Conservation (phyloP, 768 basidiomycete genomes). For the Lentinula sp. region DNA sequence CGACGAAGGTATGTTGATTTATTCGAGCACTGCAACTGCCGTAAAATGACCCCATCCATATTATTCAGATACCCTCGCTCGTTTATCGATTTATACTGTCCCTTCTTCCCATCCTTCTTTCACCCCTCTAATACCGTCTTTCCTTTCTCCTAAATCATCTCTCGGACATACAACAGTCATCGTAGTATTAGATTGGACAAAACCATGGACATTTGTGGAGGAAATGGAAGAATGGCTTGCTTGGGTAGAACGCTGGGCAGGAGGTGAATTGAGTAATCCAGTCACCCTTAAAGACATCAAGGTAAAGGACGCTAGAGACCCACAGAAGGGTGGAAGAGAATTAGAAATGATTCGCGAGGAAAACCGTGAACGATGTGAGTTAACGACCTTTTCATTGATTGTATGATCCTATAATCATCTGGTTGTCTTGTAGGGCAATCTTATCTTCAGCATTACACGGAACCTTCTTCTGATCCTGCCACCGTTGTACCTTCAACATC, state of each 20-base stretch:
- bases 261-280: constrained; percentile 23
- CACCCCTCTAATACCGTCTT: constrained; percentile 67
- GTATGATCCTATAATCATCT: constrained; percentile 2
- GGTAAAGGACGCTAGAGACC: background rate
- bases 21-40: background rate
- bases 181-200: constrained; percentile 92
- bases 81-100: constrained; percentile 87
- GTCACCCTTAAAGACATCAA: background rate
- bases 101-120: constrained; percentile 74
- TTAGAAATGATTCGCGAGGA: constrained; percentile 74
- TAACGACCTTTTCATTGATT: background rate
- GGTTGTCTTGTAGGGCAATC: constrained; percentile 59
- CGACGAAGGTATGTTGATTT: constrained; percentile 71
- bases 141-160: constrained; percentile 64
- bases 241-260: constrained; percentile 82
- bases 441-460: constrained; percentile 85
- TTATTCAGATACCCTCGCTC: constrained; percentile 72
- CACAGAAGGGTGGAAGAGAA: constrained; percentile 50
- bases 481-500: constrained; percentile 55
- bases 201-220: constrained; percentile 85
- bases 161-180: constrained; percentile 72
- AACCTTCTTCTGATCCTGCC: constrained; percentile 60
- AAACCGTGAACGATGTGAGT: constrained; percentile 75
- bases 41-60: background rate
- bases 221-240: constrained; percentile 80